Conservation (phyloP, 148 eudicot species). For the Cornus controversa region DNA sequence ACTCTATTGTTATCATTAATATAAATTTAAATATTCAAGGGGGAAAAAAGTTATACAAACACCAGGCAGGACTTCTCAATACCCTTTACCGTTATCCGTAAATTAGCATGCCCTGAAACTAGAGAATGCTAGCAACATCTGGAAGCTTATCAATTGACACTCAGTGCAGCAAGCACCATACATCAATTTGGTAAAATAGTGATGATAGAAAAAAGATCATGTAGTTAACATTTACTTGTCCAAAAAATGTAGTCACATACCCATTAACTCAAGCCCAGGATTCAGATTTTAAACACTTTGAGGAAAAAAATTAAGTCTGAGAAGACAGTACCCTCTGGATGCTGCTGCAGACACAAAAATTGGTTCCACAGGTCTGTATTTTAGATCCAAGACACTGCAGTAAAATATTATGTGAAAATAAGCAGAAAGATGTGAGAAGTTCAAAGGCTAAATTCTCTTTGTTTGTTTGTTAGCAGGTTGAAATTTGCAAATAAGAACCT, state of each 20-base stretch:
- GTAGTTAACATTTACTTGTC: too few species aligned
- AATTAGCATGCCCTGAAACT: neutral
- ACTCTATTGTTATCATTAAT: too few species aligned
- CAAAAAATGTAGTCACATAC: neutral
- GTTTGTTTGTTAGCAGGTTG: neutral
- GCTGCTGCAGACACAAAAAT: constrained; percentile 97
- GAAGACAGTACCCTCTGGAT: constrained; percentile 64
- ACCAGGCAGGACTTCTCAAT: too few species aligned
- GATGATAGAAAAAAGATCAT: too few species aligned
- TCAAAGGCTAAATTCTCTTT: neutral
- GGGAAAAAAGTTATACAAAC: too few species aligned
- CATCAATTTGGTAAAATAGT: neutral
- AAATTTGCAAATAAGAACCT: constrained; percentile 41
- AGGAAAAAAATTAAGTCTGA: neutral
- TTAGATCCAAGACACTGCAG: constrained; percentile 82
- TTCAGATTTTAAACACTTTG: neutral
- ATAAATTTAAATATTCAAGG: too few species aligned
- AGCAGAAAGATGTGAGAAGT: constrained; percentile 18
- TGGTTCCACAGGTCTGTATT: constrained; percentile 98
- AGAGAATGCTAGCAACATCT: neutral
- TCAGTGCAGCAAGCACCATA: neutral
- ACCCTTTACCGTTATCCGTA: too few species aligned
- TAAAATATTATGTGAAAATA: constrained; percentile 23
- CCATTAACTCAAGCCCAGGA: neutral
- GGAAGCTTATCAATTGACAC: neutral